Percentiles rank a stretch among this genome's conserved stretches.
phyloP scores from a whole-genome alignment of 2,329 filamentous ascomycete species.

The Microsporum ferrugineum region DNA sequence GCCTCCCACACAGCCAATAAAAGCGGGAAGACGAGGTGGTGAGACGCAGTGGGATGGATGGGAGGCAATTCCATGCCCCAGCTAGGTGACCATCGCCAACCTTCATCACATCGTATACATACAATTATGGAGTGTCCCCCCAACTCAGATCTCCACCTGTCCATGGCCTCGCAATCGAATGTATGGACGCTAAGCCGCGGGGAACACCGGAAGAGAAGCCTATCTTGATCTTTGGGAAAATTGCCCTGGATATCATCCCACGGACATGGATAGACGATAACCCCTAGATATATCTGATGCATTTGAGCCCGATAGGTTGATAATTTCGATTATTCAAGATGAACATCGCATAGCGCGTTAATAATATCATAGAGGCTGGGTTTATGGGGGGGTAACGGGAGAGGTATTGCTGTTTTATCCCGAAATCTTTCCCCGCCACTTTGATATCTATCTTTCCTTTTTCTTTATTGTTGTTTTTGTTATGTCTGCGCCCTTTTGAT shows the following conservation, averaged over 20 bases:
- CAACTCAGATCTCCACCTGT: not conserved
- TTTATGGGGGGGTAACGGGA: not conserved
- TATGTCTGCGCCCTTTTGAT: not conserved
- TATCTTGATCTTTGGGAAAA: slow-evolving; percentile 3
- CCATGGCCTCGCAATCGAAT: not conserved
- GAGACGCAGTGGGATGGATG: not conserved
- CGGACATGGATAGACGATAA: slow-evolving; percentile 3
- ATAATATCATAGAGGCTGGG: not conserved
- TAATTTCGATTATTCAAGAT: not conserved
- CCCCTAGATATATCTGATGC: slow-evolving; percentile 2
- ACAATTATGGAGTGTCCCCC: not conserved
- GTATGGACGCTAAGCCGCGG: slow-evolving; percentile 1
- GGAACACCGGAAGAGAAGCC: slow-evolving; percentile 5
- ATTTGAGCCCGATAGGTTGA: not conserved
- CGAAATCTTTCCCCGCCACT: not conserved
- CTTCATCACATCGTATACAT: not conserved
- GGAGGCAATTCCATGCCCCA: not conserved
- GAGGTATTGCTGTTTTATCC: not conserved
- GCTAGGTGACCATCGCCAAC: not conserved
- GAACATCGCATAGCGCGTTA: not conserved
- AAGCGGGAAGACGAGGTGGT: not conserved
- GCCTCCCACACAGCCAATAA: not conserved
- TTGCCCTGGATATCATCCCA: not conserved
- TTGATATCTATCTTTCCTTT: not conserved
- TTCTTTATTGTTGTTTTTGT: not conserved